Conservation (phyloP, 2,329 filamentous ascomycete genomes). For the Hymenoscyphus infarciens region DNA sequence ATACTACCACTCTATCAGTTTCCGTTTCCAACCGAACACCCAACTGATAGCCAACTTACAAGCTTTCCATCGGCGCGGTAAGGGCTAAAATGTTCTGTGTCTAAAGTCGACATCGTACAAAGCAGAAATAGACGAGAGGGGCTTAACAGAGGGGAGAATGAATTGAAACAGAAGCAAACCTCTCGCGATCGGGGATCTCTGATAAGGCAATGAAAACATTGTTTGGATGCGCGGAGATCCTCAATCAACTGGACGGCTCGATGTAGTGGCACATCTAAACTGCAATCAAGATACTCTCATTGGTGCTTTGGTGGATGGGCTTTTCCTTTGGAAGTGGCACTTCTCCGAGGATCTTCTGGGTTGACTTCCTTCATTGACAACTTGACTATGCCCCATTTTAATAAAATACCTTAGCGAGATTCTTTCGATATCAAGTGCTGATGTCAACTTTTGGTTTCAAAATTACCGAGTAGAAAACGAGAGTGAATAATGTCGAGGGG, state of each 20-base stretch:
- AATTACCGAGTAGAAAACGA: not conserved
- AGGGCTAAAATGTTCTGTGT: conserved; percentile 31
- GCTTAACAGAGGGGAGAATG: not conserved
- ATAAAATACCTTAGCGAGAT: no score
- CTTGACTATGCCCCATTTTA: no score
- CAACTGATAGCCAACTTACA: conserved; percentile 16
- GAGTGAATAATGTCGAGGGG: not conserved
- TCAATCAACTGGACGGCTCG: conserved; percentile 1
- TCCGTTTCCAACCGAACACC: not conserved
- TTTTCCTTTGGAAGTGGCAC: conserved; percentile 9
- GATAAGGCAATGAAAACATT: conserved; percentile 5
- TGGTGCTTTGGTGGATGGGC: conserved; percentile 2
- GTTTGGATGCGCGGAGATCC: conserved; percentile 12
- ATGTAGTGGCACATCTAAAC: not conserved
- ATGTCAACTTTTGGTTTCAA: not conserved
- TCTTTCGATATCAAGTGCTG: not conserved
- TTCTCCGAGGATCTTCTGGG: conserved; percentile 15
- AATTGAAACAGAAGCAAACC: not conserved
- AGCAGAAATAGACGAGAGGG: not conserved
- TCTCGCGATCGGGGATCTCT: not conserved
- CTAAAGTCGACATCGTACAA: conserved; percentile 14
- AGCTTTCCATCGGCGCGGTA: conserved; percentile 33
- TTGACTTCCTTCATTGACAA: not conserved
- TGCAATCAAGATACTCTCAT: conserved; percentile 8
- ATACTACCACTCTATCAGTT: conserved; percentile 41